Evolutionary conservation across 2,329 filamentous ascomycete genomes (phyloP).

Genomic region (Aureobasidium lini): DNA sequence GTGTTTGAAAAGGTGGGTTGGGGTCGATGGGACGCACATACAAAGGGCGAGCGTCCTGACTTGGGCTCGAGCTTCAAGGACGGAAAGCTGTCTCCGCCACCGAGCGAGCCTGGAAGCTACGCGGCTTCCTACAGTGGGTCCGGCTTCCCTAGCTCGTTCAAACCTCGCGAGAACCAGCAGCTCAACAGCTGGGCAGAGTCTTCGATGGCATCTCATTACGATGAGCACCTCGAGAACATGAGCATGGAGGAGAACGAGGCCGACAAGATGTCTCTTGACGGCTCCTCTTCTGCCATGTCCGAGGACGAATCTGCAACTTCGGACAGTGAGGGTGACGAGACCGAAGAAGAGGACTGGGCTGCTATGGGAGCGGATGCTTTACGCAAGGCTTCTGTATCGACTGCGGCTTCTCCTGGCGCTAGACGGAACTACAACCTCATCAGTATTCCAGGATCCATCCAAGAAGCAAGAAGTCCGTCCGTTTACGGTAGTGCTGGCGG

Average conservation of each 20-base stretch:
- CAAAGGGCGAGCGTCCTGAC: slow-evolving; percentile 53
- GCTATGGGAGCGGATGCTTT: slow-evolving; percentile 80
- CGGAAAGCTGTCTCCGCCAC: slow-evolving; percentile 39
- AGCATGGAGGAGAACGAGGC: slow-evolving; percentile 76
- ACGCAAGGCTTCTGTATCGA: slow-evolving; percentile 51
- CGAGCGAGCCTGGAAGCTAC: slow-evolving; percentile 39
- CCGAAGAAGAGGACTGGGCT: slow-evolving; percentile 95
- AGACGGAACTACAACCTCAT: slow-evolving; percentile 18
- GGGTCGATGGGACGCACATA: slow-evolving; percentile 88
- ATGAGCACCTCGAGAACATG: slow-evolving; percentile 36
- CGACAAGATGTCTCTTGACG: slow-evolving; percentile 88
- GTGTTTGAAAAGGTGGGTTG: slow-evolving; percentile 94
- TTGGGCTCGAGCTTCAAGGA: slow-evolving; percentile 29
- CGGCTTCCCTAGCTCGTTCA: slow-evolving; percentile 21
- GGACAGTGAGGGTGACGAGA: slow-evolving; percentile 53
- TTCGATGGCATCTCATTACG: slow-evolving; percentile 16
- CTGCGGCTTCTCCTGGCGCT: slow-evolving; percentile 19
- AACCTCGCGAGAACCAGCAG: slow-evolving; percentile 2
- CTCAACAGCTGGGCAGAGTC: slow-evolving; percentile 17
- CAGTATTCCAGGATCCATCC: slow-evolving; percentile 14
- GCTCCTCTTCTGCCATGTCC: slow-evolving; percentile 60
- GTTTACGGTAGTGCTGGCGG: slow-evolving; percentile 11
- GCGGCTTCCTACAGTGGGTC: slow-evolving; percentile 28
- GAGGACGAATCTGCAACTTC: slow-evolving; percentile 51
- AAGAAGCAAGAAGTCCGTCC: slow-evolving; percentile 13